Evolutionary conservation across 345 rosid species (phyloP).

Genomic region (Corymbia maculata): DNA sequence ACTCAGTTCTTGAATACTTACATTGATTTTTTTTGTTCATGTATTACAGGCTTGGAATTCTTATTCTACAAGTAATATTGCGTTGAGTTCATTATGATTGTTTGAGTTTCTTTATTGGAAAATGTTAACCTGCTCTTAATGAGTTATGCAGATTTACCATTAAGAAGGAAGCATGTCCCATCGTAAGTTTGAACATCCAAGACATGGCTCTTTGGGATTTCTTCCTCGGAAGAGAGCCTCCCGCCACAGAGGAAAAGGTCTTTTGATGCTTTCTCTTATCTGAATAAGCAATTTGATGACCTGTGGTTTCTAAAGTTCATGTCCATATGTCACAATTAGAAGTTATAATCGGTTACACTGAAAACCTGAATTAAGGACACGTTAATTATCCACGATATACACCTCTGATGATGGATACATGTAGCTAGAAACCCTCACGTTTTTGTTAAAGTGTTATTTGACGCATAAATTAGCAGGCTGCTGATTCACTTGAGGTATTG

Average conservation of each 20-base stretch:
- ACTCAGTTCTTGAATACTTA: neutral
- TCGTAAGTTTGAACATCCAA: slow-evolving; percentile 90
- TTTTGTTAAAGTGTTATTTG: neutral
- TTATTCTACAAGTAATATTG: neutral
- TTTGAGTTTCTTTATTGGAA: neutral
- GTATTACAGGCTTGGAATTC: neutral
- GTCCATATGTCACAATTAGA: neutral
- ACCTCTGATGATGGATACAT: neutral
- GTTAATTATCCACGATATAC: neutral
- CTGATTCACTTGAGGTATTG: neutral
- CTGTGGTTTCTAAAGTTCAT: neutral
- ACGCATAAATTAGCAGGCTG: neutral
- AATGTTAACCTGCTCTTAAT: neutral
- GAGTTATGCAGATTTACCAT: neutral
- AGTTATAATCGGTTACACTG: neutral
- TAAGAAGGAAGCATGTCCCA: slow-evolving; percentile 56
- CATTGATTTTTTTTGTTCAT: neutral
- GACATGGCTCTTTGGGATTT: slow-evolving; percentile 90
- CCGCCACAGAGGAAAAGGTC: slow-evolving; percentile 87
- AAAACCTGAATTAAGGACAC: neutral
- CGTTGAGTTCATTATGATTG: neutral
- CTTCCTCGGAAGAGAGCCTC: slow-evolving; percentile 80
- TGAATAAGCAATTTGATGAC: neutral
- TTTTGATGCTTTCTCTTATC: neutral
- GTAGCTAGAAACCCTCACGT: neutral